Conservation (phyloP, 108 stramenopile genomes). For the Cylindrotheca fusiformis region DNA sequence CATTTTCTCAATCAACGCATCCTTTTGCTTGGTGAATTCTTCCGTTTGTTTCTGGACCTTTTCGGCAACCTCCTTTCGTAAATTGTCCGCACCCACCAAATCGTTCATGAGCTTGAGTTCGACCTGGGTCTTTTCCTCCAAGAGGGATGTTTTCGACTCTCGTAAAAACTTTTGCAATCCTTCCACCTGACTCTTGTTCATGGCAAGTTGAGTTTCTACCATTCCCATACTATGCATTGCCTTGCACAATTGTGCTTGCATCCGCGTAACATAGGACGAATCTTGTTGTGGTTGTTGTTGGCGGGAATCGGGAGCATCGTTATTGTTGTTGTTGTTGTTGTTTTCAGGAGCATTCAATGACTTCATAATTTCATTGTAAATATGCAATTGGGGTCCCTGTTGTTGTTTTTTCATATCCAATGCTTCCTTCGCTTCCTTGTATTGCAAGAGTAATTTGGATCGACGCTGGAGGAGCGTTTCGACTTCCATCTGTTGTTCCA, state of each 20-base stretch:
- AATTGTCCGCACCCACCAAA: slow-evolving; percentile 55
- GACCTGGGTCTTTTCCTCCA: slow-evolving; percentile 62
- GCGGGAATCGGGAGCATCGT: too few species aligned
- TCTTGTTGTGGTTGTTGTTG: slow-evolving; percentile 26
- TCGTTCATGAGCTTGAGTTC: slow-evolving; percentile 77
- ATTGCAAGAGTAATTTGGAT: slow-evolving; percentile 6
- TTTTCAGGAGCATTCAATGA: slow-evolving; percentile 12
- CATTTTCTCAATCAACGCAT: slow-evolving; percentile 34
- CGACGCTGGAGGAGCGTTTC: slow-evolving; percentile 7
- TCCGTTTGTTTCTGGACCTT: slow-evolving; percentile 44
- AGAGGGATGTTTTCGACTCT: slow-evolving; percentile 45
- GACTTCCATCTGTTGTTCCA: slow-evolving; percentile 23
- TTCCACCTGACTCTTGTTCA: slow-evolving; percentile 44
- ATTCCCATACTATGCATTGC: slow-evolving; percentile 83
- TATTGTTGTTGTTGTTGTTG: too few species aligned
- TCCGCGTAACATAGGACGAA: slow-evolving; percentile 61
- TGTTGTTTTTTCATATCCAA: slow-evolving; percentile 31
- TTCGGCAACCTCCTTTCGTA: slow-evolving; percentile 50
- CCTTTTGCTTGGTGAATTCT: slow-evolving; percentile 39
- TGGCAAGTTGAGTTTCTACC: slow-evolving; percentile 72
- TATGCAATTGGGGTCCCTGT: slow-evolving; percentile 20
- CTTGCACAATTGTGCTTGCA: slow-evolving; percentile 81
- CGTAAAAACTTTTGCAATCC: slow-evolving; percentile 44
- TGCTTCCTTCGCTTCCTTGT: slow-evolving; percentile 18
- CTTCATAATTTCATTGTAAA: slow-evolving; percentile 37